phyloP scores from a whole-genome alignment of 148 eudicot species.

The Rhododendron molle region DNA sequence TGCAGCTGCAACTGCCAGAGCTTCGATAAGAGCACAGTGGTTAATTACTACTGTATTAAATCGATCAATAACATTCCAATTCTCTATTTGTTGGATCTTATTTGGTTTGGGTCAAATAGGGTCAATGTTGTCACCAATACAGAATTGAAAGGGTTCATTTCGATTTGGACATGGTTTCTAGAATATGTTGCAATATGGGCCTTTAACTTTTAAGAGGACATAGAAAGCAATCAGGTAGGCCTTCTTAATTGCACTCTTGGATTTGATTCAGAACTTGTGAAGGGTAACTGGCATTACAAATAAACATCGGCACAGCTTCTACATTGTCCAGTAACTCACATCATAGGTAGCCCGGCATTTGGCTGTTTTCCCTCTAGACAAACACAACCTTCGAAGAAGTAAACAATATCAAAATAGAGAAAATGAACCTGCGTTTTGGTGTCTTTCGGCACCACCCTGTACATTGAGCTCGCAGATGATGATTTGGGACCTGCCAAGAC shows the following conservation, averaged over 20 bases:
- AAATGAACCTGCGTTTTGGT: background rate
- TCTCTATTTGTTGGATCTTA: background rate
- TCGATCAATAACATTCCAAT: background rate
- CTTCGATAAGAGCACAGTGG: background rate
- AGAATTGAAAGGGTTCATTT: too few relatives aligned
- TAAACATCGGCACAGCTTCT: conserved; percentile 45
- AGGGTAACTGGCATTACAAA: conserved; percentile 34
- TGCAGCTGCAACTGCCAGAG: background rate
- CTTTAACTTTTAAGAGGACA: too few relatives aligned
- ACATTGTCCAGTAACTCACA: conserved; percentile 37
- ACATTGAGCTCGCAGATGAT: background rate
- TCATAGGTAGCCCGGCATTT: conserved; percentile 32
- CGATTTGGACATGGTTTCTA: too few relatives aligned
- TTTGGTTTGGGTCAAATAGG: background rate
- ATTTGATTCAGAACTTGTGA: conserved; percentile 38
- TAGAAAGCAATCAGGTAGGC: conserved; percentile 33
- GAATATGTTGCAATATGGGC: too few relatives aligned
- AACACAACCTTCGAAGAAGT: conserved; percentile 9
- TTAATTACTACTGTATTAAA: background rate
- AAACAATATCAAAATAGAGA: background rate
- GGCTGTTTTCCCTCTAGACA: conserved; percentile 27
- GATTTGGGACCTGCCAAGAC: background rate
- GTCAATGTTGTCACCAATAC: background rate
- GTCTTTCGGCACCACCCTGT: background rate
- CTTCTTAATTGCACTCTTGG: conserved; percentile 27